Base-by-base conservation (phyloP, 192 early-diverging fungal species). In the Haplosporangium gracile region DNA sequence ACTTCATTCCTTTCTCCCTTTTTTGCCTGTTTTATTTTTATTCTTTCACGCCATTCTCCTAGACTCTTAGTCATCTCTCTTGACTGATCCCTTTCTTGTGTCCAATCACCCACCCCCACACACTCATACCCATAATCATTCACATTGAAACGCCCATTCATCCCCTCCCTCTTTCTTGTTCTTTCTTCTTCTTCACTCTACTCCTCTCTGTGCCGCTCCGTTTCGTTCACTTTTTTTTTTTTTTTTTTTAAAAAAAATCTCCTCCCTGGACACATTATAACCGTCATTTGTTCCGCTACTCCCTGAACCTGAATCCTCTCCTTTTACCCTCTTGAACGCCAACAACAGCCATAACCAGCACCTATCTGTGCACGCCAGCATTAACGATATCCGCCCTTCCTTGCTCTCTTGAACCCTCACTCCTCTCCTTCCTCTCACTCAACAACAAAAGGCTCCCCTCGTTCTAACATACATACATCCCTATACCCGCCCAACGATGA, bases 51-150 rank as follows among this genome's bases (percentile, higher is more conserved):
- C 7, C 24, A 5, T 22, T 42, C 39, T 34, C 29, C 45, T 73
- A 32, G 38, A 73, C 43, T 51, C 16, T 73, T 73, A 40, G 40
- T 73, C 72, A 45, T 73, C 57, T 76, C 26, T 47, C 45, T 32
- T 3, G 53, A 51, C 5, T 10, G 55, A 57, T 65, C 29, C 26
- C 29, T 29, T 13, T 4, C 9, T 65, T 24, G 13, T 29, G 26
- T 34, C 26, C 60, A 60, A 32, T 26, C 55, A 26, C 16, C 55
- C 5, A 5, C n/a, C 2, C 0, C 10, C 29, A 32, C 29, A 15
- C 11, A 4, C 10, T 13, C 60, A 65, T 11, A 65, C 60, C 29
- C 29, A 32, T 29, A 65, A 65, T 65, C 60, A 65, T 10, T 26
- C 60, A 1, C n/a, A 5, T n/a, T n/a, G 60, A 65, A 65, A 32